Conservation (phyloP, 2,329 filamentous ascomycete species). For the Neocatenulostroma microsporum region DNA sequence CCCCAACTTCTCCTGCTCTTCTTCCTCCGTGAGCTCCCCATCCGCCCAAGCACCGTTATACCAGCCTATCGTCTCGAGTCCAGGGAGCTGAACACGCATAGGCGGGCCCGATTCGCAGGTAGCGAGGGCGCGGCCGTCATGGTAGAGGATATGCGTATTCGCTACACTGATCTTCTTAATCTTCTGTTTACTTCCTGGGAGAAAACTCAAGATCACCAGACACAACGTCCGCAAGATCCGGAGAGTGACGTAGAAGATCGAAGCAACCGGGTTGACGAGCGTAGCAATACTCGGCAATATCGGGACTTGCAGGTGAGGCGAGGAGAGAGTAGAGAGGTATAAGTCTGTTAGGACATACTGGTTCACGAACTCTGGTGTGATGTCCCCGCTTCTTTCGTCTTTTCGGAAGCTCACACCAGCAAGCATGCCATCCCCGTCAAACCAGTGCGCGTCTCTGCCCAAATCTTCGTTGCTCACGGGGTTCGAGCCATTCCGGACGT, state of each 20-base stretch:
- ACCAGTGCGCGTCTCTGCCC: constrained; percentile 61
- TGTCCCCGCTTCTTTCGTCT: constrained; percentile 30
- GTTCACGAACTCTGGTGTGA: constrained; percentile 59
- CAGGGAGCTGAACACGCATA: constrained; percentile 56
- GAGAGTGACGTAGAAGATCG: constrained; percentile 43
- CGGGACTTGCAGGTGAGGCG: constrained; percentile 43
- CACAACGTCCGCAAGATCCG: constrained; percentile 51
- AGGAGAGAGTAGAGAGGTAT: constrained; percentile 48
- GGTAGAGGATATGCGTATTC: constrained; percentile 59
- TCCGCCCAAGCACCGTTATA: constrained; percentile 55
- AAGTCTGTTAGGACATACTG: constrained; percentile 62
- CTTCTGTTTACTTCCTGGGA: constrained; percentile 48
- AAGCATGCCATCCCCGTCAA: constrained; percentile 69
- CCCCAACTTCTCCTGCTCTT: constrained; percentile 10
- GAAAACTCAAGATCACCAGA: constrained; percentile 50
- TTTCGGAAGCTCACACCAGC: constrained; percentile 56
- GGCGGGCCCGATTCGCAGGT: constrained; percentile 65
- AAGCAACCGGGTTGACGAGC: constrained; percentile 52
- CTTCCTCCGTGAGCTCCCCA: constrained; percentile 36
- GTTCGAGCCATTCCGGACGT: constrained; percentile 65
- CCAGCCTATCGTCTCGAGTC: constrained; percentile 62
- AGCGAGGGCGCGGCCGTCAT: constrained; percentile 60
- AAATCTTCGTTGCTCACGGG: constrained; percentile 55
- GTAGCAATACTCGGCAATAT: constrained; percentile 62
- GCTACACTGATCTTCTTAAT: constrained; percentile 64